Evolutionary conservation across 805 yeast species (phyloP).

Genomic region (Ogataea dorogensis): DNA sequence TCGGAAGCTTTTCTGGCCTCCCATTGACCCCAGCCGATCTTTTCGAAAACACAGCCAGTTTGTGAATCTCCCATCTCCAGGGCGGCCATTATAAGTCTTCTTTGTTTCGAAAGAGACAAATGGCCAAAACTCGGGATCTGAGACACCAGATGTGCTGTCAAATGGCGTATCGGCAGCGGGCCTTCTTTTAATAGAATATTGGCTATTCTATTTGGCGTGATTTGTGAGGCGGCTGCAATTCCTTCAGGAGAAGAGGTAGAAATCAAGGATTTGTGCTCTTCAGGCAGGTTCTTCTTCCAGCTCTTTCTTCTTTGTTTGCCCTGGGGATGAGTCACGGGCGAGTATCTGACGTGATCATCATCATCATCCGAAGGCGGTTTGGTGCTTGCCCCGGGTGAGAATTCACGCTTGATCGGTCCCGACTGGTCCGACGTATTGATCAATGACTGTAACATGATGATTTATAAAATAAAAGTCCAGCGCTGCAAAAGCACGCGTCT

Average conservation of each 20-base stretch:
- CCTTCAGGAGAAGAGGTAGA: conserved; percentile 87
- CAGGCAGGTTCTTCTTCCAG: conserved; percentile 19
- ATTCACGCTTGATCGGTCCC: conserved; percentile 19
- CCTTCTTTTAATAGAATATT: conserved; percentile 68
- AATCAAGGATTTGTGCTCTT: conserved; percentile 35
- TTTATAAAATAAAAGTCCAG: conserved; percentile 3
- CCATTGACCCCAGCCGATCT: conserved; percentile 99
- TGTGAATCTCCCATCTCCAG: conserved; percentile 67
- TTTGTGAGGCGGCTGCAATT: conserved; percentile 79
- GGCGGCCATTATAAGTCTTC: conserved; percentile 86
- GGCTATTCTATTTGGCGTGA: conserved; percentile 77
- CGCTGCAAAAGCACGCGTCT: conserved; percentile 19
- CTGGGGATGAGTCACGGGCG: conserved; percentile 4
- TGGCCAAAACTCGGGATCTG: conserved; percentile 80
- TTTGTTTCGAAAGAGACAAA: conserved; percentile 80
- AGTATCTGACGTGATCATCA: conserved; percentile 2
- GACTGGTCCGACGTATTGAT: conserved; percentile 15
- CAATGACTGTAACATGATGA: conserved; percentile 20
- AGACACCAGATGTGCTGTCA: conserved; percentile 71
- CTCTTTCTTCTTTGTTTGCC: conserved; percentile 19
- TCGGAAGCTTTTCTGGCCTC: conserved; percentile 54
- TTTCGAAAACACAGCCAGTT: conserved; percentile 73
- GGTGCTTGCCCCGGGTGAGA: conserved; percentile 12
- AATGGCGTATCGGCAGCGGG: conserved; percentile 86
- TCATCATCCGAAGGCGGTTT: conserved; percentile 12